Conservation (phyloP, 208 protist species). For the Crithidia fasciculata region DNA sequence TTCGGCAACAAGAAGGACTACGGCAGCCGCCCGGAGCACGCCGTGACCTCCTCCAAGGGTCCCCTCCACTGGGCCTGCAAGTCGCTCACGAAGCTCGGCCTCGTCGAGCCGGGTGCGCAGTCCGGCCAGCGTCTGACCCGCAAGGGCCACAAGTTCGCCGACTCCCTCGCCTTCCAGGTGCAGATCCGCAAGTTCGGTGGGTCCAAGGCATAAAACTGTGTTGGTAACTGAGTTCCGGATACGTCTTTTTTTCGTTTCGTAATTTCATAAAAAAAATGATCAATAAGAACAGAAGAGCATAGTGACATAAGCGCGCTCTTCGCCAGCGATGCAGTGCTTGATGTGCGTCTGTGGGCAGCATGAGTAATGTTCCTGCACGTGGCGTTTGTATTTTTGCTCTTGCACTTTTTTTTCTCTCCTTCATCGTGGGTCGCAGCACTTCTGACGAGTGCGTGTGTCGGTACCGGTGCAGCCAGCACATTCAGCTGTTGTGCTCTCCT, state of each 20-base stretch:
- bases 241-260: slow-evolving; percentile 11
- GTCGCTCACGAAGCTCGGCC: slow-evolving; percentile 93
- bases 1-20: slow-evolving; percentile 94
- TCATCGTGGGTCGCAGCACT: no score
- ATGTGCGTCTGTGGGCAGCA: no score
- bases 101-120: slow-evolving; percentile 85
- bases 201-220: slow-evolving; percentile 21
- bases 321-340: no score
- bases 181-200: slow-evolving; percentile 48
- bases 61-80: slow-evolving; percentile 95
- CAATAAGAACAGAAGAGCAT: neutral
- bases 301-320: neutral
- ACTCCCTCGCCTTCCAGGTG: slow-evolving; percentile 95
- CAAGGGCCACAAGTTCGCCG: slow-evolving; percentile 94
- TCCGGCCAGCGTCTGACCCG: slow-evolving; percentile 93
- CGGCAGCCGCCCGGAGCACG: slow-evolving; percentile 90
- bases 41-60: slow-evolving; percentile 77
- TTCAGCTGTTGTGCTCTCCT: no score
- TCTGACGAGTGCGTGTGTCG: no score
- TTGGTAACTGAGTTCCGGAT: slow-evolving; percentile 9
- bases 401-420: no score
- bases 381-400: no score
- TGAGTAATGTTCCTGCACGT: no score
- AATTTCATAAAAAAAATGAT: slow-evolving; percentile 4
- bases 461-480: no score